phyloP scores from a whole-genome alignment of 1,139 yeast genomes.

The Debaryomyces psychrophilus region DNA sequence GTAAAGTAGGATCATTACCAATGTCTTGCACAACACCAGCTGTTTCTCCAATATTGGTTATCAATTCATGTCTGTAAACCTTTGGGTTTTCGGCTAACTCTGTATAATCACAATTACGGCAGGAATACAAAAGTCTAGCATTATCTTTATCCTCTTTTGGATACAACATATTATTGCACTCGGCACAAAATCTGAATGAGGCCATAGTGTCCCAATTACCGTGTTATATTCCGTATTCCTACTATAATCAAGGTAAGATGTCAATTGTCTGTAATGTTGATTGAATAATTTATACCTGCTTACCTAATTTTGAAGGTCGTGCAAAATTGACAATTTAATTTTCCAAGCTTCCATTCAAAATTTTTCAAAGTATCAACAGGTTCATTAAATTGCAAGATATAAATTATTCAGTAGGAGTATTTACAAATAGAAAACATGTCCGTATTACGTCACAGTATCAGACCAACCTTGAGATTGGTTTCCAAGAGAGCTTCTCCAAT shows the following conservation, averaged over 20 bases:
- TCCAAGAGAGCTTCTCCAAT: slow-evolving; percentile 30
- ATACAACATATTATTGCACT: slow-evolving; percentile 96
- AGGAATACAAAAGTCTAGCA: slow-evolving; percentile 77
- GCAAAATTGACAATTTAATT: slow-evolving; percentile 4
- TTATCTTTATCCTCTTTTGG: slow-evolving; percentile 92
- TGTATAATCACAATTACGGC: slow-evolving; percentile 93
- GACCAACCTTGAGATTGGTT: slow-evolving; percentile 40
- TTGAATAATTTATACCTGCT: slow-evolving; percentile 13
- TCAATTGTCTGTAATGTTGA: neutral
- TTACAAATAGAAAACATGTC: slow-evolving; percentile 21
- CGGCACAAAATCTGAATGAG: slow-evolving; percentile 90
- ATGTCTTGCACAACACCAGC: slow-evolving; percentile 98
- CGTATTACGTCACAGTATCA: slow-evolving; percentile 43
- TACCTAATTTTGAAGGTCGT: slow-evolving; percentile 21
- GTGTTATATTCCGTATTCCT: neutral
- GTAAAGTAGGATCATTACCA: slow-evolving; percentile 94
- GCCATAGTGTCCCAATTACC: slow-evolving; percentile 53
- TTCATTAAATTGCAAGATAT: neutral
- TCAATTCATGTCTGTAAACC: slow-evolving; percentile 91
- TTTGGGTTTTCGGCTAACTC: slow-evolving; percentile 88
- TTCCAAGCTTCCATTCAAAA: slow-evolving; percentile 18
- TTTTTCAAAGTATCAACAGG: slow-evolving; percentile 19
- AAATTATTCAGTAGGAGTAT: slow-evolving; percentile 1
- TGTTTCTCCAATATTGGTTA: slow-evolving; percentile 87
- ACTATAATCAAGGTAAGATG: neutral